These are phyloP conservation scores for Fraxinus angustifolia DNA, from an alignment of 305 asterid genomes.

Conservation along the genomic window DNA sequence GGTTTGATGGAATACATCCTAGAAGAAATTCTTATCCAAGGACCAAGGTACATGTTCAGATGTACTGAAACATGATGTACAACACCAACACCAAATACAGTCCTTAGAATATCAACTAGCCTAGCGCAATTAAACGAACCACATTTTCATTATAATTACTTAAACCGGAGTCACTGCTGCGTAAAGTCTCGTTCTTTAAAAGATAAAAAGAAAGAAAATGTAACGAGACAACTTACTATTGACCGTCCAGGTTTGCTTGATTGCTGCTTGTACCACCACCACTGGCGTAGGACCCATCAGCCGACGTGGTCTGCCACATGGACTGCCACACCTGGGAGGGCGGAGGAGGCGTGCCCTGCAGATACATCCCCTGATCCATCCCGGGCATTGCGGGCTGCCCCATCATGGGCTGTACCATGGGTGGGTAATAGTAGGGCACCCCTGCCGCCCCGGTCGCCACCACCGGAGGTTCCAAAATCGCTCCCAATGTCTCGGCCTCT, in stretches of 20 bases:
- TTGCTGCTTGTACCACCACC: conserved; percentile 34
- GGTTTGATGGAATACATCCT: neutral
- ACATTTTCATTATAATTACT: neutral
- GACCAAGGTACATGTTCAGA: neutral
- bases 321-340: conserved; percentile 57
- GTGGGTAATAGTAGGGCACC: conserved; percentile 45
- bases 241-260: conserved; percentile 43
- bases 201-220: neutral
- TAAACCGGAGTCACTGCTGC: neutral
- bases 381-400: conserved; percentile 40
- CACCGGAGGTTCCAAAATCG: conserved; percentile 21
- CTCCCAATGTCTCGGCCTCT: conserved; percentile 40
- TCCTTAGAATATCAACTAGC: neutral
- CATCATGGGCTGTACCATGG: conserved; percentile 47
- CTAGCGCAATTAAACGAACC: neutral
- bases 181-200: neutral
- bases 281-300: conserved; percentile 29
- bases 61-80: neutral
- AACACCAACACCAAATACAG: neutral
- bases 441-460: conserved; percentile 15
- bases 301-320: conserved; percentile 38
- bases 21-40: neutral
- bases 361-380: conserved; percentile 36
- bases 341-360: conserved; percentile 32
- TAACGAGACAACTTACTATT: conserved; percentile 28